A percentile compares a stretch with the other conserved stretches of the same genome.
Conservation (phyloP, 148 eudicot species). For the Cornus suecica region DNA sequence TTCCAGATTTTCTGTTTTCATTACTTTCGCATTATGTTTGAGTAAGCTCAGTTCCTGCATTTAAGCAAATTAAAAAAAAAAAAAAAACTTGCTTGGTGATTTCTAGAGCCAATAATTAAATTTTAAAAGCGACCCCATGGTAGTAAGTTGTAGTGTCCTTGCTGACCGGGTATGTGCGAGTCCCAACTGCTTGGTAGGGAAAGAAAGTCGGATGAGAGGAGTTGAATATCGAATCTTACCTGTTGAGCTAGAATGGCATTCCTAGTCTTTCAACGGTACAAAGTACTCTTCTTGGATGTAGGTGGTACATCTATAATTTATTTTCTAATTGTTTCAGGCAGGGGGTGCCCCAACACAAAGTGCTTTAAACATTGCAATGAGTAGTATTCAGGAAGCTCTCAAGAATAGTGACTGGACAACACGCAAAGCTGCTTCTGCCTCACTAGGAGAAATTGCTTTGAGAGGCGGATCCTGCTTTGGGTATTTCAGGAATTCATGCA, state of each 20-base stretch:
- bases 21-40: neutral
- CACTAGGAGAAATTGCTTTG: constrained; percentile 68
- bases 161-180: neutral
- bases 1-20: neutral
- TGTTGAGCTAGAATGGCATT: neutral
- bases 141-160: neutral
- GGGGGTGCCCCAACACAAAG: constrained; percentile 74
- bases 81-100: neutral
- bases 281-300: neutral
- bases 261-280: too few relatives aligned
- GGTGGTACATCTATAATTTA: constrained; percentile 2
- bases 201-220: neutral
- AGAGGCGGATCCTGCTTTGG: constrained; percentile 56
- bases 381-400: constrained; percentile 77
- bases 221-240: neutral
- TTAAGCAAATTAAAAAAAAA: neutral
- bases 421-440: constrained; percentile 79
- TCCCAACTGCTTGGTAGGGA: neutral
- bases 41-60: neutral
- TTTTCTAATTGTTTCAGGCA: constrained; percentile 45
- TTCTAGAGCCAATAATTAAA: neutral
- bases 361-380: constrained; percentile 57
- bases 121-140: neutral
- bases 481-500: constrained; percentile 60
- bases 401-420: constrained; percentile 79